Evolutionary conservation across 768 basidiomycete genomes (phyloP), one percentile per base, ranked within the genome.

Genomic region (Kwoniella sp.): DNA sequence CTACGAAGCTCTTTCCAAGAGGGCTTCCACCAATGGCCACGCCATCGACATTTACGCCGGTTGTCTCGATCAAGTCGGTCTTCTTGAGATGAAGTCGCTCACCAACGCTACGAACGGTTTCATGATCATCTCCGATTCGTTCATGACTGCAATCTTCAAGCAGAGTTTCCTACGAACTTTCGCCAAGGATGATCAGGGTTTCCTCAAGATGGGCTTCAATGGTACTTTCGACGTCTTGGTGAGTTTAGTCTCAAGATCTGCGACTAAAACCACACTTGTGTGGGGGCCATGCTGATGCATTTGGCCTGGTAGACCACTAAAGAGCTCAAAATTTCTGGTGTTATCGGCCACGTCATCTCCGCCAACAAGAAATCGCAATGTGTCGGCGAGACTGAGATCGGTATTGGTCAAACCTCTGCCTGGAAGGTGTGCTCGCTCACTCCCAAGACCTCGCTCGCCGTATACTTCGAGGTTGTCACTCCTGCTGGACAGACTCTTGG

Each of bases 301-400:
- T n/a, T n/a, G n/a, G n/a, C n/a, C n/a, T n/a, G n/a, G 25, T 70
- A 97, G 91, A 96, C 95, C 0, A 98, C 96, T 29, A 99, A 98
- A 83, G 96, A 99, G 77, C 86, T 99, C 67, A 97, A 94, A 79
- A 92, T 99, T 7, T 98, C 96, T 10, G 96, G 96, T 27, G 85
- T 99, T 50, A 99, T 98, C 69, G 94, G 94, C 2, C 95, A 98
- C 75, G 94, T 90, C 29, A 96, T 97, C 80, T 97, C 94, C 22
- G 91, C 92, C 17, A 94, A 90, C 69, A 99, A 98, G 82, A 97
- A 98, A 79, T 92, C 92, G 0, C 87, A 86, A 0, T 96, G 91
- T 74, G 96, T 99, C 19, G 96, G 95, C 64, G 96, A 99, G 83
- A 98, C 96, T 0, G 96, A 98, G 80, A 98, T 99, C 63, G 96